Evolutionary conservation across 306 rosid genomes (phyloP).

Genomic region (Argentina anserina): DNA sequence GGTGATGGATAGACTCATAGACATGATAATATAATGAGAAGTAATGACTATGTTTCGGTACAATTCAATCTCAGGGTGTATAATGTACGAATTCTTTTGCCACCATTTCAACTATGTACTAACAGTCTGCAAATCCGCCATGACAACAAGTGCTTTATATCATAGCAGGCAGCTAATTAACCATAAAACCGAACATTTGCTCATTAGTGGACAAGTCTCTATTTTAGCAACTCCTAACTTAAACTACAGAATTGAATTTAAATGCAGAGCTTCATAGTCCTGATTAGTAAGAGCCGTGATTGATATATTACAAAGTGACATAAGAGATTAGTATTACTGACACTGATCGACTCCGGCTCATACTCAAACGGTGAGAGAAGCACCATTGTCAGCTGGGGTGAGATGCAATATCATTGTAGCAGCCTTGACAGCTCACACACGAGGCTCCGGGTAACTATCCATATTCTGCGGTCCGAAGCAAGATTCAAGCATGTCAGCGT

Average conservation of each 20-base stretch:
- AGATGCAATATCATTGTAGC: constrained; percentile 85
- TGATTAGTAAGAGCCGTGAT: too few species aligned
- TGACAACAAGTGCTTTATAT: neutral
- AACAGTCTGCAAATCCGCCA: neutral
- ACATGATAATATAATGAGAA: neutral
- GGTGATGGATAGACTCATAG: neutral
- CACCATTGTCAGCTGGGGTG: constrained; percentile 78
- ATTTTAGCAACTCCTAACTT: neutral
- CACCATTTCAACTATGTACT: neutral
- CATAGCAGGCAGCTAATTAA: neutral
- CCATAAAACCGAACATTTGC: neutral
- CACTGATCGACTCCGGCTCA: neutral
- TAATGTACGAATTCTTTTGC: neutral
- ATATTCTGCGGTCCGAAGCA: constrained; percentile 72
- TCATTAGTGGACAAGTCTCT: neutral
- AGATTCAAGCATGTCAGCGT: constrained; percentile 85
- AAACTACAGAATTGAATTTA: neutral
- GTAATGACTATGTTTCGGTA: neutral
- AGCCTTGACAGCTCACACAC: constrained; percentile 80
- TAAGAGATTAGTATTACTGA: neutral
- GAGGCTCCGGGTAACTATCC: constrained; percentile 58
- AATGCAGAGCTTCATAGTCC: neutral
- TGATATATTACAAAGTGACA: neutral
- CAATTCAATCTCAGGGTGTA: neutral
- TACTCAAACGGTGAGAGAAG: constrained; percentile 71